Base-by-base conservation (phyloP, 495 filamentous ascomycete species). In the Penicillium paxilli region DNA sequence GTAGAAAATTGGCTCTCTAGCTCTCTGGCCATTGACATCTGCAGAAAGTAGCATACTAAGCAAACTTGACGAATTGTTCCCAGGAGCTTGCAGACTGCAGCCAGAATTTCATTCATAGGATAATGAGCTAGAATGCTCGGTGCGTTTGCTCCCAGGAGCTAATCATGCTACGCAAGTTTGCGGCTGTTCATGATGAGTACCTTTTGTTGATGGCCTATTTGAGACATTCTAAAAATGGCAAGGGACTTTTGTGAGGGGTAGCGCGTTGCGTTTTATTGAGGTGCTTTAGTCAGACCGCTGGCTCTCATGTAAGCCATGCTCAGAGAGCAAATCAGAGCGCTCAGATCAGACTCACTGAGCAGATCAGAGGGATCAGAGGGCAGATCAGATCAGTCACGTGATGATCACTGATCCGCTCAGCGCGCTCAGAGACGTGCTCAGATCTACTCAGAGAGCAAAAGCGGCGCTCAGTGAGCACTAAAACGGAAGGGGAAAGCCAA, bases 241-340 rank as follows among this genome's bases (percentile, higher is more conserved):
- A 37, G 33, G 6, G n/a, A 37, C 33, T 37, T 37, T 37, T 37
- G 28, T 37, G 12, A 37, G 33, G 33, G n/a, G 40, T 49, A 49
- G 28, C 47, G 32, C 26, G 30, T 38, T 49, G 47, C 30, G 32
- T 49, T 49, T 49, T 49, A 49, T 49, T 49, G 21, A 24, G 47
- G 30, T 49, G 30, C 16, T 38, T 49, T 21, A 38, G 47, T 38
- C 47, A 49, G 47, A 21, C 30, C 47, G 19, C 47, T 49, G 21
- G 47, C 47, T 49, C 47, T 49, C 32, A 37, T 49, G n/a, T 49
- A 49, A 49, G 47, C 28, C 37, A 49, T 49, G 32, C 47, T 38
- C 32, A 49, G 47, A 49, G 47, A 49, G 47, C 28, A 49, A 49
- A 49, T 49, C 30, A 49, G 47, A 24, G 47, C 12, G 19, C 47